Evolutionary conservation across 2,329 filamentous ascomycete species (phyloP).

Genomic region (Pseudogymnoascus sp.): DNA sequence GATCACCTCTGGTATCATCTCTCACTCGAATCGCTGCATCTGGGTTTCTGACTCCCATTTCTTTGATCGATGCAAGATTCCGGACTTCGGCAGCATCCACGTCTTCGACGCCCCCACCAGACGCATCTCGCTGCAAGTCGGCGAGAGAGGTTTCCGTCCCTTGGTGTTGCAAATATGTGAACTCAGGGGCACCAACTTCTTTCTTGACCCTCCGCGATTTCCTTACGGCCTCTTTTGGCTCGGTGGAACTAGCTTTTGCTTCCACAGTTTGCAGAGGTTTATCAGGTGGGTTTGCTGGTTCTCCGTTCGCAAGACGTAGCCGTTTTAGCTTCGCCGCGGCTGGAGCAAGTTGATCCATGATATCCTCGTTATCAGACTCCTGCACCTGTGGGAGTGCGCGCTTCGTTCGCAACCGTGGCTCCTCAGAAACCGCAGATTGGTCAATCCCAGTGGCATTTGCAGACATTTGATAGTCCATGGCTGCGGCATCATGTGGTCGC

Average conservation of each 20-base stretch:
- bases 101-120: conserved; percentile 49
- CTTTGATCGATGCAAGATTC: conserved; percentile 66
- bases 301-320: conserved; percentile 15
- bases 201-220: conserved; percentile 37
- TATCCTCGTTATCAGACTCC: conserved; percentile 32
- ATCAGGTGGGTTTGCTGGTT: conserved; percentile 21
- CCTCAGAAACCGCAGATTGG: neutral
- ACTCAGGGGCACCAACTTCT: conserved; percentile 61
- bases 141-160: conserved; percentile 56
- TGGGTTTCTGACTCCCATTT: conserved; percentile 54
- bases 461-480: conserved; percentile 16
- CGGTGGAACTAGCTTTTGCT: conserved; percentile 13
- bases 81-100: conserved; percentile 66
- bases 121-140: conserved; percentile 44
- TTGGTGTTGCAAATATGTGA: conserved; percentile 51
- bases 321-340: conserved; percentile 68
- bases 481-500: neutral
- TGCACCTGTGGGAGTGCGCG: conserved; percentile 32
- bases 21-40: conserved; percentile 22
- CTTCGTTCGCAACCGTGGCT: conserved; percentile 28
- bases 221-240: conserved; percentile 23
- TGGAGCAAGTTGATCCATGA: conserved; percentile 67
- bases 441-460: conserved; percentile 18
- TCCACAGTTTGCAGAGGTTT: conserved; percentile 15
- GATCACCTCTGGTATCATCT: conserved; percentile 37